phyloP scores from a whole-genome alignment of 2,329 filamentous ascomycete species.

The Pseudonectria foliicola region DNA sequence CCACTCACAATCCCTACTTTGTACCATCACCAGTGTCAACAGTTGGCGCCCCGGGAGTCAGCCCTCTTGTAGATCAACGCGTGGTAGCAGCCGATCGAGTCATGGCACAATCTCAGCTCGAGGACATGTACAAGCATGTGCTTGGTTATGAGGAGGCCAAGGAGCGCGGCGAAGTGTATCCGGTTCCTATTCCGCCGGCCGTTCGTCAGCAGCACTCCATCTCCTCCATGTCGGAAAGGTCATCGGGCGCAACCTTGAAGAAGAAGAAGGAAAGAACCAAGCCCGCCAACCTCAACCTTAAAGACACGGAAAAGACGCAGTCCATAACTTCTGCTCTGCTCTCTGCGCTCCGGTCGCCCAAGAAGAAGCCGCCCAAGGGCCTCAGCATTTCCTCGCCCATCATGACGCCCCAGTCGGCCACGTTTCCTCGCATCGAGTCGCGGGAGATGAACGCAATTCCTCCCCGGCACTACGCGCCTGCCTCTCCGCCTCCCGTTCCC shows the following conservation, averaged over 20 bases:
- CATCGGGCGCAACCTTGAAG: conserved; percentile 25
- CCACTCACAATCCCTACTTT: conserved; percentile 32
- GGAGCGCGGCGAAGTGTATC: conserved; percentile 45
- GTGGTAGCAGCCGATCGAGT: conserved; percentile 68
- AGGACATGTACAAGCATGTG: conserved; percentile 84
- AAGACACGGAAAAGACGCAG: conserved; percentile 39
- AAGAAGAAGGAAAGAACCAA: conserved; percentile 45
- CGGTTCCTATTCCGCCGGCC: conserved; percentile 30
- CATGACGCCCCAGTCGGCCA: conserved; percentile 55
- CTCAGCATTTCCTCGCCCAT: conserved; percentile 59
- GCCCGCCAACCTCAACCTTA: conserved; percentile 44
- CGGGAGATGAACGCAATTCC: conserved; percentile 53
- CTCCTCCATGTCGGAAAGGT: conserved; percentile 19
- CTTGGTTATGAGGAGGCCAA: conserved; percentile 79
- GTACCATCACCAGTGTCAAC: conserved; percentile 41
- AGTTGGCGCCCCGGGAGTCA: conserved; percentile 47
- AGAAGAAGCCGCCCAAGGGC: conserved; percentile 43
- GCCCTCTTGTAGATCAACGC: conserved; percentile 67
- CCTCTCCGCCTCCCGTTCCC: conserved; percentile 50
- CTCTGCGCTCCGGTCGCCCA: conserved; percentile 54
- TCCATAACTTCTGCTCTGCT: conserved; percentile 54
- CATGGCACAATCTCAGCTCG: conserved; percentile 75
- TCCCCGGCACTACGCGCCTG: conserved; percentile 51
- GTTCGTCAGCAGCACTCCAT: conserved; percentile 17
- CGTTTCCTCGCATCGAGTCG: conserved; percentile 47